These are phyloP conservation scores for Amphicarpaea edgeworthii DNA, from an alignment of 306 rosid genomes.

Conservation along the genomic window DNA sequence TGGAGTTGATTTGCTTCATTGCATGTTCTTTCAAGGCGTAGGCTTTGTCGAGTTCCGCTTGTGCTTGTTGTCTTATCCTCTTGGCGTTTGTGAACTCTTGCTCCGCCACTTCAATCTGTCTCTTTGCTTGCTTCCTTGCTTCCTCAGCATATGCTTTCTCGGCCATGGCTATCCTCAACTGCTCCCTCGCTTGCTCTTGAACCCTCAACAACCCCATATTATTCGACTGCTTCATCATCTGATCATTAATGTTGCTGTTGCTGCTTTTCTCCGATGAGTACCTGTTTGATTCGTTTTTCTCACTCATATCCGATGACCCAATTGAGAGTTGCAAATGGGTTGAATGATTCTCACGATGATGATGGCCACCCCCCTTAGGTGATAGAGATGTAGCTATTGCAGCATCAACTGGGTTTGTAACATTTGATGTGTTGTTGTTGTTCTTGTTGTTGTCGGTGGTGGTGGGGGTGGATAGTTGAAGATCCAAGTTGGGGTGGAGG, in stretches of 20 bases:
- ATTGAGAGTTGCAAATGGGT: constrained; percentile 87
- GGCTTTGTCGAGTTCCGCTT: constrained; percentile 78
- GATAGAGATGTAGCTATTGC: constrained; percentile 49
- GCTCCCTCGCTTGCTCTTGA: constrained; percentile 67
- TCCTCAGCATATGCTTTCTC: constrained; percentile 87
- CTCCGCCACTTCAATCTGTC: constrained; percentile 82
- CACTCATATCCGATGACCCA: constrained; percentile 74
- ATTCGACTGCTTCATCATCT: constrained; percentile 40
- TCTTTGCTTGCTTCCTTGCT: constrained; percentile 81
- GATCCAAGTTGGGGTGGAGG: constrained; percentile 76
- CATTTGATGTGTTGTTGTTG: constrained; percentile 16
- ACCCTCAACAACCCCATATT: constrained; percentile 45
- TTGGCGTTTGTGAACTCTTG: constrained; percentile 83
- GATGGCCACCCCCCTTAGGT: constrained; percentile 43
- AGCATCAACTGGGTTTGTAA: constrained; percentile 40
- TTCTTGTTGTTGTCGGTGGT: background rate
- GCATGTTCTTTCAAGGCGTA: constrained; percentile 78
- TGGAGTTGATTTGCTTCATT: constrained; percentile 74
- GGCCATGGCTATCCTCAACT: constrained; percentile 76
- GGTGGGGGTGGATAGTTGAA: constrained; percentile 79
- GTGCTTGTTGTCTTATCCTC: constrained; percentile 88
- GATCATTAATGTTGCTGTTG: constrained; percentile 42
- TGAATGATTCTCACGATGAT: constrained; percentile 54
- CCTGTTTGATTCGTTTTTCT: constrained; percentile 52
- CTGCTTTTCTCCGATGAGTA: constrained; percentile 63